A percentile compares a stretch with the other conserved stretches of the same genome.
Conservation (phyloP, 2,329 filamentous ascomycete species). For the Xylariaceae sp. region DNA sequence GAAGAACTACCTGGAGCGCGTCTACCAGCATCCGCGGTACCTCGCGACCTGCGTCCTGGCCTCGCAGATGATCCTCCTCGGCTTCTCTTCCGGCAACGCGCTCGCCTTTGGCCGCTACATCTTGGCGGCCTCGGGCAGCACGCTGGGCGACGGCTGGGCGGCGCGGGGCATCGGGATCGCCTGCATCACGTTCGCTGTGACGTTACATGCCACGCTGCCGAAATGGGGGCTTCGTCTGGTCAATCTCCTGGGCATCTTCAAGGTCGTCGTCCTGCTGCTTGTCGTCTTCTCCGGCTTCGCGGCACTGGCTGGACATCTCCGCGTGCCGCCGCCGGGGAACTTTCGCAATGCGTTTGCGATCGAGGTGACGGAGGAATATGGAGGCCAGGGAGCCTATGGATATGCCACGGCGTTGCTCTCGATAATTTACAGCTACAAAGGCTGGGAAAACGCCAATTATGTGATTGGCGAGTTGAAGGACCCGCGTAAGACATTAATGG, state of each 20-base stretch:
- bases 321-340: constrained; percentile 48
- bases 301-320: constrained; percentile 46
- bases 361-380: constrained; percentile 38
- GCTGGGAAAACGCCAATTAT: constrained; percentile 62
- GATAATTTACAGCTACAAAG: constrained; percentile 58
- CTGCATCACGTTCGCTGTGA: constrained; percentile 50
- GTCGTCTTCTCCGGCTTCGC: constrained; percentile 59
- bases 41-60: constrained; percentile 56
- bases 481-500: constrained; percentile 47
- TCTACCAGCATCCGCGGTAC: constrained; percentile 55
- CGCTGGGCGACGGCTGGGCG: constrained; percentile 46
- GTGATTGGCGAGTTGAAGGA: constrained; percentile 55
- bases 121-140: constrained; percentile 47
- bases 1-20: constrained; percentile 63
- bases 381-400: constrained; percentile 45
- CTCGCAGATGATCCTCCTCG: constrained; percentile 57
- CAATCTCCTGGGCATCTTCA: constrained; percentile 57
- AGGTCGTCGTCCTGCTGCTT: constrained; percentile 54
- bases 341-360: constrained; percentile 52
- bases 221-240: constrained; percentile 57
- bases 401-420: constrained; percentile 56
- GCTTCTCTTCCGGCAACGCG: constrained; percentile 56
- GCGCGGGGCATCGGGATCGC: constrained; percentile 53
- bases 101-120: constrained; percentile 57
- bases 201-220: constrained; percentile 47